Evolutionary conservation across 305 asterid genomes (phyloP).

Genomic region (Plantago coronopus): DNA sequence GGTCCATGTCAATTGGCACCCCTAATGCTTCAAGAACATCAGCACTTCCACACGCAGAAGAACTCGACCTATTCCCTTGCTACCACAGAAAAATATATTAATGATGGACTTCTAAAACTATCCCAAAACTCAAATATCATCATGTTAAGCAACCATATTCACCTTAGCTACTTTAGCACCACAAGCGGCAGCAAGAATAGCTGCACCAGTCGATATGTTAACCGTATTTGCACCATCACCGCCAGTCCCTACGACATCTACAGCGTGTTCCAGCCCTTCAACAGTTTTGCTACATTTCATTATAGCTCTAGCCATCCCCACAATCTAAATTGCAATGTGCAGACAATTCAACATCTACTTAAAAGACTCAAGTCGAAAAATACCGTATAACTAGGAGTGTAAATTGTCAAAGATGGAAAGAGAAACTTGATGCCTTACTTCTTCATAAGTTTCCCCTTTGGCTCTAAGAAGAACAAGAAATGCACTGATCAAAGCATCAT

Average conservation of each 20-base stretch:
- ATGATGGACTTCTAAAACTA: neutral
- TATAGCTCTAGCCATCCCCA: slow-evolving; percentile 81
- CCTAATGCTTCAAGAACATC: slow-evolving; percentile 81
- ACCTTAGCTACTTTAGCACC: slow-evolving; percentile 90
- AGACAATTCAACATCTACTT: slow-evolving; percentile 3
- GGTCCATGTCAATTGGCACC: slow-evolving; percentile 53
- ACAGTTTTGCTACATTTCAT: slow-evolving; percentile 54
- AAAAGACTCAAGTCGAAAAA: too few species aligned
- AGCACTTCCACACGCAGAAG: slow-evolving; percentile 91
- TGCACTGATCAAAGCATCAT: slow-evolving; percentile 70
- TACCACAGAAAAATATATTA: slow-evolving; percentile 24
- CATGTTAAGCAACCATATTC: neutral
- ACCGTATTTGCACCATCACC: slow-evolving; percentile 87
- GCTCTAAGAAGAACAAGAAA: slow-evolving; percentile 88
- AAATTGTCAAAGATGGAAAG: too few species aligned
- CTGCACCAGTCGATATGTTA: slow-evolving; percentile 79
- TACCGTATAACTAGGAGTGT: too few species aligned
- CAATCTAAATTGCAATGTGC: slow-evolving; percentile 39
- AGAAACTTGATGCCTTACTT: slow-evolving; percentile 38
- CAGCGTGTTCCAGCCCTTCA: slow-evolving; percentile 56
- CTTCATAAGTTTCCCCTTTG: slow-evolving; percentile 83
- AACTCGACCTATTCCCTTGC: slow-evolving; percentile 95
- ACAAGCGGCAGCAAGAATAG: slow-evolving; percentile 90
- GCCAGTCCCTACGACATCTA: slow-evolving; percentile 85
- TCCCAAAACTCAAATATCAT: neutral